A percentile compares a stretch with the other conserved stretches of the same genome.
Evolutionary conservation across 768 basidiomycete genomes (phyloP).

Genomic region (Tricholomella constricta): DNA sequence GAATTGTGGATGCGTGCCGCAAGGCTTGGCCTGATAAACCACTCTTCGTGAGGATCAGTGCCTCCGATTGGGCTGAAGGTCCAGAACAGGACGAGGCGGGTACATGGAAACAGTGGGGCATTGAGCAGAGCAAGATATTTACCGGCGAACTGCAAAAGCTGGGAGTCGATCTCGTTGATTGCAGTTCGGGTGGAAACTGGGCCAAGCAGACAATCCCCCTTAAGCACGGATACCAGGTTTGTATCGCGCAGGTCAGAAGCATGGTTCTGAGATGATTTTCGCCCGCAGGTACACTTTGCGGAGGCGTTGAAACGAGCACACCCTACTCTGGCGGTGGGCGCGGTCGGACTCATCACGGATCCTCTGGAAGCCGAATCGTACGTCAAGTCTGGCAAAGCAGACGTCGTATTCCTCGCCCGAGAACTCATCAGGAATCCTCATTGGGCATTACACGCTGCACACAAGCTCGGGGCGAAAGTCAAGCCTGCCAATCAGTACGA

Average conservation of each 20-base stretch:
- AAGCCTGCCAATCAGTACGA: constrained; percentile 76
- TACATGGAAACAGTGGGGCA: constrained; percentile 70
- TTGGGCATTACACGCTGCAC: constrained; percentile 63
- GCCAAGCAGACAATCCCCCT: constrained; percentile 56
- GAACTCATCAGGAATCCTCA: constrained; percentile 68
- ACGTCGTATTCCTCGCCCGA: constrained; percentile 68
- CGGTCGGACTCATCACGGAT: constrained; percentile 75
- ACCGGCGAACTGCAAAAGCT: constrained; percentile 55
- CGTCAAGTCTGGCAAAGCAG: constrained; percentile 65
- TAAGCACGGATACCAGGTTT: constrained; percentile 63
- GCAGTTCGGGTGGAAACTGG: constrained; percentile 69
- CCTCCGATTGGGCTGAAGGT: constrained; percentile 64
- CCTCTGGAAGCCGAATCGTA: constrained; percentile 56
- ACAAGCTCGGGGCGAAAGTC: constrained; percentile 62
- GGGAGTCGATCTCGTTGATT: constrained; percentile 80
- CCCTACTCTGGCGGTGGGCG: constrained; percentile 54
- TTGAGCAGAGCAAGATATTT: constrained; percentile 71
- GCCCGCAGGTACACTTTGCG: constrained; percentile 63
- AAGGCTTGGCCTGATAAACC: constrained; percentile 63
- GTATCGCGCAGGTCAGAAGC: not conserved
- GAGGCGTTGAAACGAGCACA: constrained; percentile 62
- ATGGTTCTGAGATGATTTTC: not conserved
- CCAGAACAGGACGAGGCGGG: constrained; percentile 58
- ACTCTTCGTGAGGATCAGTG: constrained; percentile 71
- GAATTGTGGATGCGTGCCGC: constrained; percentile 53